Percentiles rank a stretch among this genome's conserved stretches.
These are phyloP conservation scores for Salvia splendens DNA, from an alignment of 257 asterid species.

Conservation along the genomic window DNA sequence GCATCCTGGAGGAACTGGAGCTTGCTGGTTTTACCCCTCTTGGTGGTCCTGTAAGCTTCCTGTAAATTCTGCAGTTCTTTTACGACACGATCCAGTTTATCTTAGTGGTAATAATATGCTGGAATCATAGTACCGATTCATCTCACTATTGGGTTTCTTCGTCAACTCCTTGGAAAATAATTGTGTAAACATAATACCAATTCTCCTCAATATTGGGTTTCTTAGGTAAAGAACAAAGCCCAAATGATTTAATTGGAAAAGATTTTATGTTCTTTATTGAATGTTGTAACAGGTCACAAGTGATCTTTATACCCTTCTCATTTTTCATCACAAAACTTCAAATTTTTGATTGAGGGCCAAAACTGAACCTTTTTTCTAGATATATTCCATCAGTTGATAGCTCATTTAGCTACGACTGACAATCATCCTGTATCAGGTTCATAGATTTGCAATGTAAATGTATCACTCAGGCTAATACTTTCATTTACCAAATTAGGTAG, in stretches of 20 bases:
- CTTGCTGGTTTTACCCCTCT: constrained; percentile 77
- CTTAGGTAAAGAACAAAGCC: background rate
- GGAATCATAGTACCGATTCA: constrained; percentile 1
- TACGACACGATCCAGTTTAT: background rate
- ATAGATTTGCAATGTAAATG: background rate
- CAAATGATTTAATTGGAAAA: constrained; percentile 6
- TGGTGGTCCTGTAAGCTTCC: constrained; percentile 86
- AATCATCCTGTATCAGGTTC: background rate
- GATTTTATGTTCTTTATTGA: background rate
- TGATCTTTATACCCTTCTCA: background rate
- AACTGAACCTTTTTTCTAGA: constrained; percentile 1
- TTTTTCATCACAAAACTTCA: background rate
- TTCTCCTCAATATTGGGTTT: too few relatives aligned
- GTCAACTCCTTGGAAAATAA: background rate
- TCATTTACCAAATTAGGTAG: background rate
- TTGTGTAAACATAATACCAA: background rate
- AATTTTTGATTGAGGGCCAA: background rate
- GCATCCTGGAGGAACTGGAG: constrained; percentile 78
- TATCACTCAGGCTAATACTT: constrained; percentile 13
- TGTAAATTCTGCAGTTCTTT: constrained; percentile 23
- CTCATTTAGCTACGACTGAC: background rate
- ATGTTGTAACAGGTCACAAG: too few relatives aligned
- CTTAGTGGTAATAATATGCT: constrained; percentile 6
- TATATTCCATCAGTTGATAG: background rate
- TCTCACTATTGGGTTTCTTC: constrained; percentile 6